phyloP scores from a whole-genome alignment of 805 yeast species.

The Nakazawaea anatomiae region DNA sequence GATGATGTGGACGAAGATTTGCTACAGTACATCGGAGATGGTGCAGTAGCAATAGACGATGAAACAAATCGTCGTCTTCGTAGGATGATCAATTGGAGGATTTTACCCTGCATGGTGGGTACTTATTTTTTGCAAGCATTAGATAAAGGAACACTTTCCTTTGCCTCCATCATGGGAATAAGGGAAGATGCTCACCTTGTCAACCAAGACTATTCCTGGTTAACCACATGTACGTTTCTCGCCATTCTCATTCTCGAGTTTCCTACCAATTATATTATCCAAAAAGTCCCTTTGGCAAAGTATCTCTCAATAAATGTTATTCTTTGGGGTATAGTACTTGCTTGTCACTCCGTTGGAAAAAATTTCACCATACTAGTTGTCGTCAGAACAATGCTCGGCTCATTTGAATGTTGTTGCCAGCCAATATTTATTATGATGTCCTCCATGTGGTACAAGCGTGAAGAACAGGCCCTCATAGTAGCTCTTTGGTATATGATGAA shows the following conservation, averaged over 20 bases:
- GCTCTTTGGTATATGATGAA: slow-evolving; percentile 48
- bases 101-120: slow-evolving; percentile 44
- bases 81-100: slow-evolving; percentile 14
- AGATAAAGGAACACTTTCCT: slow-evolving; percentile 46
- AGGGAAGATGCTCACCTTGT: slow-evolving; percentile 20
- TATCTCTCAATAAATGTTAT: slow-evolving; percentile 20
- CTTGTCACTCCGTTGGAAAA: slow-evolving; percentile 38
- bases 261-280: slow-evolving; percentile 27
- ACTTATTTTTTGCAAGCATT: slow-evolving; percentile 47
- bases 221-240: slow-evolving; percentile 21
- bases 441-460: slow-evolving; percentile 42
- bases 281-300: slow-evolving; percentile 31
- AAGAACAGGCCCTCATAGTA: slow-evolving; percentile 41
- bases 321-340: slow-evolving; percentile 42
- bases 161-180: slow-evolving; percentile 20
- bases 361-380: slow-evolving; percentile 41
- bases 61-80: slow-evolving; percentile 19
- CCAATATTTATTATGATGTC: slow-evolving; percentile 41
- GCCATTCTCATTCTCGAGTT: slow-evolving; percentile 35
- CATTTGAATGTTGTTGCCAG: slow-evolving; percentile 37
- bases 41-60: slow-evolving; percentile 20
- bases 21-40: not conserved
- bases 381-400: slow-evolving; percentile 45
- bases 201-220: slow-evolving; percentile 19
- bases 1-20: slow-evolving; percentile 1